Evolutionary conservation across 2,329 filamentous ascomycete genomes (phyloP).

Genomic region (Botrytis paeoniae): DNA sequence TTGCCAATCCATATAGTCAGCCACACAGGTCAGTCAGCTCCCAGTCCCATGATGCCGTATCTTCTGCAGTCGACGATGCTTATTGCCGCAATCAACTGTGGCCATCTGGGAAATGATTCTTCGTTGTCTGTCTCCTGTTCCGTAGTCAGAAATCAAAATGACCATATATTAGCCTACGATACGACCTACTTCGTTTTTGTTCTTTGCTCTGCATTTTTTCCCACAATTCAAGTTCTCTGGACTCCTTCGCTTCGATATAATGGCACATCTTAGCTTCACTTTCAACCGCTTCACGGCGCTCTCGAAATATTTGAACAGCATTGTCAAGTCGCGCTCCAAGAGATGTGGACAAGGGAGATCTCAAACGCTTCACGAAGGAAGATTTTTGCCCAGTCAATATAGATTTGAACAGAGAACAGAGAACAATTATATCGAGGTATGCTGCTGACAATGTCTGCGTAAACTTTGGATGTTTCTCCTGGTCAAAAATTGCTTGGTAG

Average conservation of each 20-base stretch:
- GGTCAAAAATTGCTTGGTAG: neutral
- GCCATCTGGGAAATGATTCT: neutral
- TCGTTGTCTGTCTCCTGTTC: neutral
- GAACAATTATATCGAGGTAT: neutral
- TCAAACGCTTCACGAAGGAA: neutral
- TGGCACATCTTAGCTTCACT: neutral
- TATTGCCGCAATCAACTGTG: neutral
- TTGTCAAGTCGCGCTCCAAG: neutral
- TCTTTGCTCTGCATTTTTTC: neutral
- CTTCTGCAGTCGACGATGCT: neutral
- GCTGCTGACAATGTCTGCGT: neutral
- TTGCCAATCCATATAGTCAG: neutral
- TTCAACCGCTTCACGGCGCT: neutral
- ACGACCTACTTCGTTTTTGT: neutral
- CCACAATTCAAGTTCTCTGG: neutral
- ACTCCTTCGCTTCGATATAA: neutral
- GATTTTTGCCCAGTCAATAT: neutral
- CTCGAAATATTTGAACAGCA: neutral
- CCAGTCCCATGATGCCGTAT: neutral
- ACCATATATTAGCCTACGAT: neutral
- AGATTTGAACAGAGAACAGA: neutral
- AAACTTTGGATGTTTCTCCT: neutral
- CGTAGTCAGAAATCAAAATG: neutral
- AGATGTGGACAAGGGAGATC: neutral
- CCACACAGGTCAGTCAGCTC: neutral